A percentile compares a stretch with the other conserved stretches of the same genome.
phyloP scores from a whole-genome alignment of 345 rosid species.

The Hypericum perforatum region DNA sequence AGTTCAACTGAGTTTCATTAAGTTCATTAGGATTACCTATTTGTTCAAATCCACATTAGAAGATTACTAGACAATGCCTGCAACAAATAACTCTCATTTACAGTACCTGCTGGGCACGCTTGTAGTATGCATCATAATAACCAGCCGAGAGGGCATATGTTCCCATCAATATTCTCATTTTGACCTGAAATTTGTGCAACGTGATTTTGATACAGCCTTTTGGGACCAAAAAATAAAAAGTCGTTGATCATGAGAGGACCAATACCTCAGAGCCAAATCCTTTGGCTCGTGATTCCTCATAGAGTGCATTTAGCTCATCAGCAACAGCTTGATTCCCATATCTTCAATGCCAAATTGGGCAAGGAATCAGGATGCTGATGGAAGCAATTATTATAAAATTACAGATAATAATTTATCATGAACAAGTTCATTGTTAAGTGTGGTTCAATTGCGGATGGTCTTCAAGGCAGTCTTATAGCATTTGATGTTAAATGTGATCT shows the following conservation, averaged over 20 bases:
- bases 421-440: no score
- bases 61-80: no score
- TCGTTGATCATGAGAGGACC: background rate
- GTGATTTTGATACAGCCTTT: background rate
- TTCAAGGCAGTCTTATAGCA: no score
- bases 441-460: no score
- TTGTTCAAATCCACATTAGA: no score
- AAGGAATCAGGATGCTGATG: no score
- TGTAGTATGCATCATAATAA: constrained; percentile 90
- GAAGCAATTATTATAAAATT: no score
- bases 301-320: constrained; percentile 62
- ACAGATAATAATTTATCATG: no score
- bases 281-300: constrained; percentile 65
- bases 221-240: background rate
- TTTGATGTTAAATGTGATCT: no score
- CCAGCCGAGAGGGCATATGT: constrained; percentile 93
- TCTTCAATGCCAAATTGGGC: constrained; percentile 22
- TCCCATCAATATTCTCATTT: constrained; percentile 96
- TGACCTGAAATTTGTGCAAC: constrained; percentile 40
- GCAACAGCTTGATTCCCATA: constrained; percentile 73
- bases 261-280: constrained; percentile 85
- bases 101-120: constrained; percentile 86
- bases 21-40: no score
- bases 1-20: no score
- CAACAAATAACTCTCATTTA: background rate